Evolutionary conservation across 352 stramenopile species (phyloP), one percentile per base, ranked within the genome.

Genomic region (Pythium aquatile): DNA sequence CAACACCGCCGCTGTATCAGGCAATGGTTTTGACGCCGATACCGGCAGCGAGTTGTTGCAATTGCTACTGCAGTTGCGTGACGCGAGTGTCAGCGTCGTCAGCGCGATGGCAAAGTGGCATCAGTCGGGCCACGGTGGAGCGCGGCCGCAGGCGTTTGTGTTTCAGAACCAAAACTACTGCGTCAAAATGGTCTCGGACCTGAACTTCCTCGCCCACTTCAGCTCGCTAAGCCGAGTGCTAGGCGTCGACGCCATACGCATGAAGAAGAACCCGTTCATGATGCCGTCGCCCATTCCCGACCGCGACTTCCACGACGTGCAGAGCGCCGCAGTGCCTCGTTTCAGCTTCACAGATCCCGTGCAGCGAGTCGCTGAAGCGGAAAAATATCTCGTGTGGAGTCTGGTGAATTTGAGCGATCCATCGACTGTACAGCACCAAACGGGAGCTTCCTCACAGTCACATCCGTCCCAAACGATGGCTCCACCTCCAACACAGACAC

Each of bases 181-280:
- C 28, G 67, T 73, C 55, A 88, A 88, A 47, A 92, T 94, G 81
- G 40, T 90, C 5, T 73, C 75, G 9, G 86, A 94, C 63, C 73
- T 93, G 24, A 89, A 94, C 54, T 94, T 94, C 58, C 62, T 94
- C 2, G 76, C 81, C 2, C 62, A 69, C 11, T 79, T 83, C 30
- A 78, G 70, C 32, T 64, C 68, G 5, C 69, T 94, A 4, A 72
- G 77, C 3, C 51, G 73, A 2, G 73, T 87, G 6, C 69, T 94
- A 5, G 81, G 81, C 17, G 74, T 94, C 24, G 77, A 84, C 17
- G 66, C 81, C 9, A 40, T 68, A 1, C 70, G 62, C 2, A 88
- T 94, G 81, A 78, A 78, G 55, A 80, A 90, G 47, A 94, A 94
- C 51, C 86, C 86, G 30, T 93, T 94, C 67, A 94, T 94, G 84